A percentile compares a stretch with the other conserved stretches of the same genome.
Evolutionary conservation across 129 eudicot genomes (phyloP).

Genomic region (Ambrosia artemisiifolia): DNA sequence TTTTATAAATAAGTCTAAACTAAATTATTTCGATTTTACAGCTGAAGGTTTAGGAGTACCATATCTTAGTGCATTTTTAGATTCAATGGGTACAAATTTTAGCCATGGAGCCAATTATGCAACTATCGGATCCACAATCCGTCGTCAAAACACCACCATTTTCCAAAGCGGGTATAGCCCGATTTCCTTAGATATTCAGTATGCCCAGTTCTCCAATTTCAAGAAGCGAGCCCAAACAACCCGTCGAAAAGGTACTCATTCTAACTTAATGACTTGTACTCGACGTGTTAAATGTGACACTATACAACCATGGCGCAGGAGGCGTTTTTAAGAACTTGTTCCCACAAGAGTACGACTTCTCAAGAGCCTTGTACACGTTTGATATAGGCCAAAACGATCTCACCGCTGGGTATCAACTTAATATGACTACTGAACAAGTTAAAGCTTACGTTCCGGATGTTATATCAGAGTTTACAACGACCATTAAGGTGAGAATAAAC

Average conservation of each 20-base stretch:
- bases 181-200: constrained; percentile 51
- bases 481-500: constrained; percentile 43
- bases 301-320: constrained; percentile 21
- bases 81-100: constrained; percentile 71
- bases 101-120: constrained; percentile 86
- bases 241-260: constrained; percentile 43
- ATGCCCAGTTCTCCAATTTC: constrained; percentile 40
- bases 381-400: constrained; percentile 92
- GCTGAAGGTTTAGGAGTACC: constrained; percentile 64
- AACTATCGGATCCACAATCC: constrained; percentile 63
- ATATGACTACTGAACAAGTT: constrained; percentile 60
- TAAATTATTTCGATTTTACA: constrained; percentile 22
- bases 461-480: constrained; percentile 39
- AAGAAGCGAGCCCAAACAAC: constrained; percentile 35
- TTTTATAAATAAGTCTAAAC: background rate
- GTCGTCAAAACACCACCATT: constrained; percentile 61
- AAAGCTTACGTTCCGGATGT: constrained; percentile 65
- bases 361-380: constrained; percentile 59
- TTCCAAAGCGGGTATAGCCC: constrained; percentile 64
- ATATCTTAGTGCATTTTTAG: constrained; percentile 58
- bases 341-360: constrained; percentile 44
- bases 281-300: background rate
- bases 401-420: constrained; percentile 72
- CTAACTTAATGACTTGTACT: background rate
- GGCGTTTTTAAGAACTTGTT: constrained; percentile 39